Evolutionary conservation across 768 basidiomycete species (phyloP), one percentile per base, ranked within the genome.

Genomic region (Rhizopogon sp.): DNA sequence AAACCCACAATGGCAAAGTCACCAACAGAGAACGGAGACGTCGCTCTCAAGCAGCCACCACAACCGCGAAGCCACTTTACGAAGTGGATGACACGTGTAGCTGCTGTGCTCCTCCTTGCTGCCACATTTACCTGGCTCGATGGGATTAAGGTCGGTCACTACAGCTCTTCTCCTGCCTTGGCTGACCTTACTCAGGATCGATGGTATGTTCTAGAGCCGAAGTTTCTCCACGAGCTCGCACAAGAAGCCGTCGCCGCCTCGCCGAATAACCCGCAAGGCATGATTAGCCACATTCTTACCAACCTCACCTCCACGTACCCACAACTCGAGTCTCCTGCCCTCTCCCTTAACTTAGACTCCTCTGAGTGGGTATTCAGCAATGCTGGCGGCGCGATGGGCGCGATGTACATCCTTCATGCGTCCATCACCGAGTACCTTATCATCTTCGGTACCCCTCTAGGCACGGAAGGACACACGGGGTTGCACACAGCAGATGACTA

Each of bases 381-480:
- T 63, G 95, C 96, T 0, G 97, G 95, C 10, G 97, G 97, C 56
- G 94, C 94, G 1, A 98, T 96, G 95, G 94, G 94, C 42, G 87
- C 87, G 35, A 98, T 99, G 96, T 97, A 94, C 70, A 80, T 98
- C 72, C 91, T 98, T 60, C 97, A 98, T 64, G 93, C 96, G 16
- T 88, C 85, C 72, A 87, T 99, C 63, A 98, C 96, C 9, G 97
- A 99, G 75, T 99, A 96, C 74, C 81, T 93, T 61, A 93, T 93
- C 68, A 87, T 98, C 62, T 97, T 97, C 60, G 95, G 97, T 4
- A 96, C 95, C 0, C 93, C 97, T 0, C 78, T 98, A 9, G 97
- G 97, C 9, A 98, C 96, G 2, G 97, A 99, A 73, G 97, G 97
- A 2, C 97, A 98, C 67, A 82, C 86, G 13, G 97, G 97, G 7